Evolutionary conservation across 805 yeast genomes (phyloP).

Genomic region (Wickerhamiella hasegawae): DNA sequence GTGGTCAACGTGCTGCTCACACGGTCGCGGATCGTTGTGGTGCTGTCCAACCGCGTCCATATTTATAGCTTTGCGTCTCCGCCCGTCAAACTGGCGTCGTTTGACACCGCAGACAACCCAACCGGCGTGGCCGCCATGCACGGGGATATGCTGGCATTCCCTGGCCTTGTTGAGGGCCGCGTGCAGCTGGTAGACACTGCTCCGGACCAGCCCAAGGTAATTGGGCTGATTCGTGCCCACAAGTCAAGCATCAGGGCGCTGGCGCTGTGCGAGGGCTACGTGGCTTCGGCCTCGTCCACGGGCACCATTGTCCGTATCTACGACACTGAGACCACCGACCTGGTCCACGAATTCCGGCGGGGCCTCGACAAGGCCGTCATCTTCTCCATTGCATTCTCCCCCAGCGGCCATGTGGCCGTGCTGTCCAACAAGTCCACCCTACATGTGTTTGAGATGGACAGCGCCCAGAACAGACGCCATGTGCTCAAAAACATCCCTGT

Average conservation of each 20-base stretch:
- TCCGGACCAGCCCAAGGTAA: slow-evolving; percentile 37
- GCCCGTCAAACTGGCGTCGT: slow-evolving; percentile 47
- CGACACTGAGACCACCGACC: slow-evolving; percentile 48
- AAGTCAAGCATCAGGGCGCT: slow-evolving; percentile 47
- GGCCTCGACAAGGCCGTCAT: slow-evolving; percentile 77
- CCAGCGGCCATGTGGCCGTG: slow-evolving; percentile 62
- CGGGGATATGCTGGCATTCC: slow-evolving; percentile 51
- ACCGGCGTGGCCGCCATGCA: slow-evolving; percentile 45
- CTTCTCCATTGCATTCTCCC: slow-evolving; percentile 72
- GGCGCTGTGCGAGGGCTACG: slow-evolving; percentile 45
- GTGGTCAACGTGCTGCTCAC: slow-evolving; percentile 62
- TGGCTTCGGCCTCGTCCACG: slow-evolving; percentile 68
- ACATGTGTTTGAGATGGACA: slow-evolving; percentile 57
- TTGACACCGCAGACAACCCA: slow-evolving; percentile 51
- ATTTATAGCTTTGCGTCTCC: slow-evolving; percentile 72
- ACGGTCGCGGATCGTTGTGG: slow-evolving; percentile 59
- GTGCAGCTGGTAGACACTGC: slow-evolving; percentile 65
- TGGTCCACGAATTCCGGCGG: slow-evolving; percentile 72
- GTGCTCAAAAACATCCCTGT: slow-evolving; percentile 48
- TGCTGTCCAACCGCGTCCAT: slow-evolving; percentile 47
- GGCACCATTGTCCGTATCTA: slow-evolving; percentile 72
- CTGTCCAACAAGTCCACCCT: slow-evolving; percentile 79
- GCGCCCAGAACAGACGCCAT: slow-evolving; percentile 35
- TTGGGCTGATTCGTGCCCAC: slow-evolving; percentile 66
- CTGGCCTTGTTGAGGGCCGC: slow-evolving; percentile 62